Percentiles rank a stretch among this genome's conserved stretches.
These are phyloP conservation scores for Chara braunii DNA, from an alignment of 139 green algal species.

Conservation along the genomic window DNA sequence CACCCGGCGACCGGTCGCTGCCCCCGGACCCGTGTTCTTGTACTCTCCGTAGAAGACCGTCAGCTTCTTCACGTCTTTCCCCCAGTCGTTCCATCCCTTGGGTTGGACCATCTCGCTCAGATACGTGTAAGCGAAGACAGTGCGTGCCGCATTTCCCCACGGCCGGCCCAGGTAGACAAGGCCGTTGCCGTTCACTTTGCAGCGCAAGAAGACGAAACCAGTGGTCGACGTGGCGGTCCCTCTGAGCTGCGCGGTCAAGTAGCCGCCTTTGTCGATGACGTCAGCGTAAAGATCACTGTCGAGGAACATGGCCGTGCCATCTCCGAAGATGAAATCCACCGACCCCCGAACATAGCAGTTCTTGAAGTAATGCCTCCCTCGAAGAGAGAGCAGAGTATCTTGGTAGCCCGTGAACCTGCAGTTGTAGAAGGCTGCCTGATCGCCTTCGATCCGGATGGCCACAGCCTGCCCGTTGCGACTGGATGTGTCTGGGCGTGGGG, in stretches of 20 bases:
- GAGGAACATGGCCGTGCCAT: neutral
- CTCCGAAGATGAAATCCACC: conserved; percentile 1
- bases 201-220: neutral
- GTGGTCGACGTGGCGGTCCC: neutral
- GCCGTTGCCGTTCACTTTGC: conserved; percentile 1
- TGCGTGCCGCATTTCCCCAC: neutral
- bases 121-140: neutral
- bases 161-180: conserved; percentile 1
- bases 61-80: too few species aligned
- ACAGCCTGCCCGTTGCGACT: neutral
- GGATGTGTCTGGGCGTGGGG: too few species aligned
- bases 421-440: conserved; percentile 1
- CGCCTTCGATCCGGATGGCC: neutral
- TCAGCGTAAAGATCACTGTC: neutral
- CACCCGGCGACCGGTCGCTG: too few species aligned
- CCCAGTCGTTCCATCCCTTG: neutral
- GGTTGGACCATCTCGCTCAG: neutral
- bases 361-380: neutral
- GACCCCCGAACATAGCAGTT: conserved; percentile 3
- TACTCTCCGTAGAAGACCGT: too few species aligned
- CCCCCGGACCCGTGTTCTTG: too few species aligned
- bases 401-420: conserved; percentile 2
- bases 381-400: neutral
- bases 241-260: neutral
- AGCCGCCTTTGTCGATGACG: neutral